Percentiles rank a stretch among this genome's conserved stretches.
Evolutionary conservation across 23 red algal species (phyloP).

Genomic region (Gracilariopsis chorda): DNA sequence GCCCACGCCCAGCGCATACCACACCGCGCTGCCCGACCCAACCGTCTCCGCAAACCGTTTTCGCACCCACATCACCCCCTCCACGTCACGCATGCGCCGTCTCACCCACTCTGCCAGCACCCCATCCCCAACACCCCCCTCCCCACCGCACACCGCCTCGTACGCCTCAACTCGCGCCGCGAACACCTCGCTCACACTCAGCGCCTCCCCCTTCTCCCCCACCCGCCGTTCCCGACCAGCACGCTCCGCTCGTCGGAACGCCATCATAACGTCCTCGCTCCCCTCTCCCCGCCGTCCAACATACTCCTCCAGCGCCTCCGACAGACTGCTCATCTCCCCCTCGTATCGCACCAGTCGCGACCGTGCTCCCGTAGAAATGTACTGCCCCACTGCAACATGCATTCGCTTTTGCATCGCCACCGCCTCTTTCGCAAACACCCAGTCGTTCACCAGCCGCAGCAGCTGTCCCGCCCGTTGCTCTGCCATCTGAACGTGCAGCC

Average conservation of each 20-base stretch:
- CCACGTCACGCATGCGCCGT: constrained; percentile 25
- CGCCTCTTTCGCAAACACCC: constrained; percentile 59
- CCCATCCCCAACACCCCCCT: constrained; percentile 31
- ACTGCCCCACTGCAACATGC: constrained; percentile 19
- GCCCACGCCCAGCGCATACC: constrained; percentile 76
- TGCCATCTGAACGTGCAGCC: constrained; percentile 52
- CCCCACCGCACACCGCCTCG: constrained; percentile 42
- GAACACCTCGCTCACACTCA: constrained; percentile 12
- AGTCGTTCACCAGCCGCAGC: constrained; percentile 62
- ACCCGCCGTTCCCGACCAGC: not conserved
- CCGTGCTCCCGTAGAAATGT: constrained; percentile 62
- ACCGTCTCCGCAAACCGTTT: constrained; percentile 83
- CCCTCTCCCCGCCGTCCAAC: constrained; percentile 25
- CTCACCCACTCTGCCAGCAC: constrained; percentile 51
- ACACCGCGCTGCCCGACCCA: constrained; percentile 50
- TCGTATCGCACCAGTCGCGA: constrained; percentile 80
- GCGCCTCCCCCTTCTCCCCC: constrained; percentile 19
- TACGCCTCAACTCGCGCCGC: constrained; percentile 68
- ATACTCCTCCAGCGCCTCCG: constrained; percentile 69
- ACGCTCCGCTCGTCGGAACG: constrained; percentile 54
- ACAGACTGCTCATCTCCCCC: constrained; percentile 1
- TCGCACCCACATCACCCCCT: constrained; percentile 37
- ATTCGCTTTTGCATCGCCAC: constrained; percentile 60
- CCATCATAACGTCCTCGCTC: constrained; percentile 76
- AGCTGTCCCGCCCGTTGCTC: constrained; percentile 80